Evolutionary conservation across 768 basidiomycete genomes (phyloP).

Genomic region (Podaxis sp.): DNA sequence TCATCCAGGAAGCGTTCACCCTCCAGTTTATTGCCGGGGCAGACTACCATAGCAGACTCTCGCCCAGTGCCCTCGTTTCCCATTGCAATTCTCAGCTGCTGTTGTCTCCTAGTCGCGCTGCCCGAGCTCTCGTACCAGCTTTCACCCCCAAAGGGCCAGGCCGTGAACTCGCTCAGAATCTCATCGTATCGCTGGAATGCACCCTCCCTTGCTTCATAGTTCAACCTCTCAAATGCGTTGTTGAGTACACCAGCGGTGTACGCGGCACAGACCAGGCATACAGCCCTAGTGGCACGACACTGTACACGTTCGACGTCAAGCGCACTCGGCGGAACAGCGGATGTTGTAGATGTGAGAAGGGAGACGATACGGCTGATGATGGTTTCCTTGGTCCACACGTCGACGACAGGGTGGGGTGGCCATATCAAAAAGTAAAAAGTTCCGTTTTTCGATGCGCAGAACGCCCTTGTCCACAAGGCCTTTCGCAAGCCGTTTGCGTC

Average conservation of each 20-base stretch:
- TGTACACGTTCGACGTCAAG: conserved; percentile 77
- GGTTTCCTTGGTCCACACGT: conserved; percentile 85
- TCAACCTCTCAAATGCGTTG: conserved; percentile 85
- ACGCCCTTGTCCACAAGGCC: conserved; percentile 98
- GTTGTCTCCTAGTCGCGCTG: conserved; percentile 21
- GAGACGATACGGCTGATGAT: conserved; percentile 74
- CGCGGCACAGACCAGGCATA: conserved; percentile 85
- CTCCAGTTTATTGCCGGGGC: conserved; percentile 1
- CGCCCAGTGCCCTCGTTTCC: conserved; percentile 48
- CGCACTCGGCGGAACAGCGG: conserved; percentile 69
- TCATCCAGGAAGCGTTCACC: conserved; percentile 3
- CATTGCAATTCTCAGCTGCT: conserved; percentile 49
- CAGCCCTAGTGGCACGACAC: conserved; percentile 76
- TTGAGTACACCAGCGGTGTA: conserved; percentile 96
- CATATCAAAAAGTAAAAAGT: conserved; percentile 82
- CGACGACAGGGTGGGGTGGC: conserved; percentile 96
- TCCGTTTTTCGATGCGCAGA: conserved; percentile 96
- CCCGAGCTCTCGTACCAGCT: not conserved
- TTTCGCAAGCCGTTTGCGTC: conserved; percentile 95
- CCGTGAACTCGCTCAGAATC: conserved; percentile 85
- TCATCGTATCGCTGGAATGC: conserved; percentile 95
- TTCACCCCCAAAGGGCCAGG: conserved; percentile 76
- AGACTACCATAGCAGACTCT: conserved; percentile 40
- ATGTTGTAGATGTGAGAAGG: conserved; percentile 81
- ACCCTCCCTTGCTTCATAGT: conserved; percentile 90